Conservation (phyloP, 2,329 filamentous ascomycete genomes). For the Colletotrichum sp. region DNA sequence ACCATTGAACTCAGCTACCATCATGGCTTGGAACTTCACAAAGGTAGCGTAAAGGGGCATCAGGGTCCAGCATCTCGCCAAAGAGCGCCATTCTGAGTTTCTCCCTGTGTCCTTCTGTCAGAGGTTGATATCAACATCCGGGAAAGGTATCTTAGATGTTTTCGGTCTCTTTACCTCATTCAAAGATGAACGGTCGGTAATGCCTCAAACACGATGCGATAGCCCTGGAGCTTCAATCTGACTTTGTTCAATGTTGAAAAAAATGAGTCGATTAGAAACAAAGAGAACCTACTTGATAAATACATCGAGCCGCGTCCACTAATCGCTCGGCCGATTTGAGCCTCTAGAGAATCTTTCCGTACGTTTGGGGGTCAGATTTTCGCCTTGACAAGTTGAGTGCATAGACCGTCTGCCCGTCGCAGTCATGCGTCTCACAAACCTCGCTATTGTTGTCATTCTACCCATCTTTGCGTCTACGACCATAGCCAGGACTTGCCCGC, state of each 20-base stretch:
- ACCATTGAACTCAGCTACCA: neutral
- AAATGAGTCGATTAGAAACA: rapidly evolving
- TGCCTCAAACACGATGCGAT: rapidly evolving
- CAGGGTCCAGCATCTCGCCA: neutral
- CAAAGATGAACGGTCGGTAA: rapidly evolving
- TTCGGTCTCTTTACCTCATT: rapidly evolving
- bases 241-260: rapidly evolving
- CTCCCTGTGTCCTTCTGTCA: neutral
- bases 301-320: neutral
- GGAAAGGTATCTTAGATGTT: neutral
- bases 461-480: neutral
- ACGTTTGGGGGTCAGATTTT: rapidly evolving
- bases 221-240: rapidly evolving
- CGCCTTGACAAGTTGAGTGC: neutral
- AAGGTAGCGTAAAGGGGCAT: neutral
- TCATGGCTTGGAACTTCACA: neutral
- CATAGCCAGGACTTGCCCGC: neutral
- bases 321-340: rapidly evolving
- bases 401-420: neutral
- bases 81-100: neutral
- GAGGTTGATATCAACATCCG: neutral
- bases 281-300: neutral
- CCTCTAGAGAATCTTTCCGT: neutral
- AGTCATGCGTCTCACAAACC: neutral
- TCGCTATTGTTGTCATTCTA: neutral